Base-by-base conservation (phyloP, 106 monocot species). In the Allium fistulosum region DNA sequence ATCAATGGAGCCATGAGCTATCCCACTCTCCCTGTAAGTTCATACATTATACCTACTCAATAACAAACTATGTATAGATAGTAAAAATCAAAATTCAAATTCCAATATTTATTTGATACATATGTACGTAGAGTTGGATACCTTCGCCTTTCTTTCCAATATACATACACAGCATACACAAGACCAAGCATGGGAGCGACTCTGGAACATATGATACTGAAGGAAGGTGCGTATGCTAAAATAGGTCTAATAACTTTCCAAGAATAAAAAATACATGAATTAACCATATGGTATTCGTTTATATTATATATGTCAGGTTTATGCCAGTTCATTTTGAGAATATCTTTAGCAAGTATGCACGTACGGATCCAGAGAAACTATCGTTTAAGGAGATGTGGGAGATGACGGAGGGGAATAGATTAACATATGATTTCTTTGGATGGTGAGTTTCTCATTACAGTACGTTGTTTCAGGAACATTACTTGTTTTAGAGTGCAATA, bases 141-240 rank as follows among this genome's bases (percentile, higher is more conserved):
- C 89, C 64, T 46, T 81, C 80, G 45, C 89, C 76, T 2, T 69
- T 93, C 10, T 71, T 88, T 22, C 86, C 93, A 16, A 85, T 93
- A 1, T 82, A 84, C 72, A 58, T 93, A 22, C 65, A 63, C 61
- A 93, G 88, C 75, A 93, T 93, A 26, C 93, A 89, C 81, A 83
- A 69, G 60, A 46, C 53, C 64, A 93, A 93, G 83, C 93, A 89
- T 58, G 88, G 88, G 2, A 89, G 93, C 51, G 88, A 88, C 69
- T 85, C 93, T 2, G 86, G 73, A 58, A 84, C 88, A 55, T 89
- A 93, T 48, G 89, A 93, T 60, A 81, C 75, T 8, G 93, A 93
- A 71, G 93, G 93, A 61, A 86, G 88, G 93, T 93, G 72, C 7
- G 9, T 8, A 48, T 47, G 15, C 13, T 14, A 8, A 15, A 15